Evolutionary conservation across 306 rosid genomes (phyloP).

Genomic region (Quercus bicolor): DNA sequence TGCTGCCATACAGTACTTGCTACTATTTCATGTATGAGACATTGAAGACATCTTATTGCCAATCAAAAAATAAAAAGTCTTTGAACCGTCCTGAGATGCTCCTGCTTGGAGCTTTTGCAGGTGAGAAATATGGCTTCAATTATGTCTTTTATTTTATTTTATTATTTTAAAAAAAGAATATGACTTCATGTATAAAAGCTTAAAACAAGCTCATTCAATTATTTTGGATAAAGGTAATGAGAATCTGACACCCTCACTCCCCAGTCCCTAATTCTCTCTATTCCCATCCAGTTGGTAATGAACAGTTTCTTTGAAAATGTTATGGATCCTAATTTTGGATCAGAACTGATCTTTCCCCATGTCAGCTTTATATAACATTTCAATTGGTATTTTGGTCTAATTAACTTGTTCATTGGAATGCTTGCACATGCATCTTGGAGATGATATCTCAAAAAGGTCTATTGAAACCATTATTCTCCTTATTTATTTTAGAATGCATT

Average conservation of each 20-base stretch:
- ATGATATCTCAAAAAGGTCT: not conserved
- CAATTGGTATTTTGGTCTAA: not conserved
- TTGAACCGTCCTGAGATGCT: slow-evolving; percentile 87
- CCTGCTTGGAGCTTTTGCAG: slow-evolving; percentile 81
- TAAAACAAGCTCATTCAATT: not conserved
- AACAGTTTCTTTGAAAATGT: not conserved
- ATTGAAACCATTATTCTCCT: not conserved
- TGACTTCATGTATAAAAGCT: not conserved
- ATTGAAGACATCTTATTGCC: slow-evolving; percentile 74
- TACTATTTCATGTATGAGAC: slow-evolving; percentile 94
- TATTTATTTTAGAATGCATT: not conserved
- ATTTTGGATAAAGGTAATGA: not conserved
- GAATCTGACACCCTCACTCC: not conserved
- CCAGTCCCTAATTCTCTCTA: not conserved
- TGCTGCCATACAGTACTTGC: slow-evolving; percentile 98
- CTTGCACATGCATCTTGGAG: not conserved
- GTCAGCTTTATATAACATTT: not conserved
- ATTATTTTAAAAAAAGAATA: too few relatives aligned
- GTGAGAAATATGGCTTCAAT: slow-evolving; percentile 36
- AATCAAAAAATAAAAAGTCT: slow-evolving; percentile 59
- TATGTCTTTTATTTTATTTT: not conserved
- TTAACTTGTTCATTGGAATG: not conserved
- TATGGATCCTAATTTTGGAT: not conserved
- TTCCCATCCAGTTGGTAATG: not conserved
- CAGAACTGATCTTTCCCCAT: not conserved